Conservation (phyloP, 2,329 filamentous ascomycete genomes). For the Cladobotryum protrusum region DNA sequence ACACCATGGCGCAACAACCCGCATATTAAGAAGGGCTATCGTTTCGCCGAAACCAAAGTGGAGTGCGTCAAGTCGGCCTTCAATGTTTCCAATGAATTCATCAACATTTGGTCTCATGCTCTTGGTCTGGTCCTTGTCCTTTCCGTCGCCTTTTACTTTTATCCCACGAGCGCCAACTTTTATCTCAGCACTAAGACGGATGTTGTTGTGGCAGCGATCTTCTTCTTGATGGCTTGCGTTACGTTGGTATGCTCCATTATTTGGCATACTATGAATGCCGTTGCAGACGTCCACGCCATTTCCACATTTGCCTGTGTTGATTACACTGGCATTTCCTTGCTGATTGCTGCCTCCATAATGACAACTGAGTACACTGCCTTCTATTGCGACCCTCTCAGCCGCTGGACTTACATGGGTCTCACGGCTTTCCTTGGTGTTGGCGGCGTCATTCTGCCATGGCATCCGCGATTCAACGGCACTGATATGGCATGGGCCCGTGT, state of each 20-base stretch:
- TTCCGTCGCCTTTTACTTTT: conserved; percentile 89
- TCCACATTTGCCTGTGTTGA: conserved; percentile 97
- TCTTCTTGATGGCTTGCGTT: conserved; percentile 94
- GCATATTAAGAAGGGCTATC: conserved; percentile 85
- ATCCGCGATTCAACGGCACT: conserved; percentile 84
- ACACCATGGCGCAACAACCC: conserved; percentile 92
- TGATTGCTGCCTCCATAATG: conserved; percentile 94
- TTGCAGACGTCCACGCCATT: conserved; percentile 81
- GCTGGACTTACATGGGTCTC: conserved; percentile 77
- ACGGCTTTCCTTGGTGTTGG: conserved; percentile 77
- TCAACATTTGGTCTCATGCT: conserved; percentile 97
- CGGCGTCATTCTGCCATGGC: conserved; percentile 91
- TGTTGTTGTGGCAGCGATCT: conserved; percentile 83
- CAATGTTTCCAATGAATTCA: conserved; percentile 79
- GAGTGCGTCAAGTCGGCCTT: conserved; percentile 84
- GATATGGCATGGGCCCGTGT: conserved; percentile 94
- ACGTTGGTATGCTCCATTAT: conserved; percentile 91
- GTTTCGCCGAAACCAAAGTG: conserved; percentile 85
- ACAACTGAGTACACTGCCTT: conserved; percentile 98
- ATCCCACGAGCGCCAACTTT: conserved; percentile 83
- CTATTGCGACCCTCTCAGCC: conserved; percentile 87
- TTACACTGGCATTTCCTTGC: conserved; percentile 92
- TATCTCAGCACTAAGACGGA: conserved; percentile 79
- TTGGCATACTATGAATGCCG: conserved; percentile 99
- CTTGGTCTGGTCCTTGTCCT: conserved; percentile 85